These are phyloP conservation scores for Diplocarpon rosae DNA, from an alignment of 2,329 filamentous ascomycete species.

Conservation along the genomic window DNA sequence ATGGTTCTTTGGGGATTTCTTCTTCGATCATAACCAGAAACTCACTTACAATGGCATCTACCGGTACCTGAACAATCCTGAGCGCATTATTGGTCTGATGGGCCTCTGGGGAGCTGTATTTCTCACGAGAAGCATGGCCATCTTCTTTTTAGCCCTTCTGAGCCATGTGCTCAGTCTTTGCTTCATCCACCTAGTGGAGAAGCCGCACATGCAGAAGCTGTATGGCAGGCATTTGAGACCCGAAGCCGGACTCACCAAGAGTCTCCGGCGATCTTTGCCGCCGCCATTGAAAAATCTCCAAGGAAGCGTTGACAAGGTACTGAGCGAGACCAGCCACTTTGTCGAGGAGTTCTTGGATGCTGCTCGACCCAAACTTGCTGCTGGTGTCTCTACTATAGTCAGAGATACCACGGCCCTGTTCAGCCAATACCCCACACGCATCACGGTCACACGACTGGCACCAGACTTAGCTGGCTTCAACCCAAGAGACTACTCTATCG, in stretches of 20 bases:
- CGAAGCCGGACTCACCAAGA: constrained; percentile 87
- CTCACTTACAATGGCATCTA: constrained; percentile 96
- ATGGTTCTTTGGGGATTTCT: constrained; percentile 99
- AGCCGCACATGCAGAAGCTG: constrained; percentile 96
- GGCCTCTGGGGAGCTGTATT: constrained; percentile 93
- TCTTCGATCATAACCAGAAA: constrained; percentile 81
- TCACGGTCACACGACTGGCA: constrained; percentile 70
- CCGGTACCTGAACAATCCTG: constrained; percentile 94
- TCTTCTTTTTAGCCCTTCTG: constrained; percentile 77
- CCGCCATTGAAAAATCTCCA: constrained; percentile 74
- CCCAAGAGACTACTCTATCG: constrained; percentile 67
- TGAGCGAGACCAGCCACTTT: constrained; percentile 78
- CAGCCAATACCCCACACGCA: constrained; percentile 76
- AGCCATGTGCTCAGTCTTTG: constrained; percentile 76
- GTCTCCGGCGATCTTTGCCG: constrained; percentile 76
- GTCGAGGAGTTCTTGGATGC: constrained; percentile 84
- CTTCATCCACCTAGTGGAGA: constrained; percentile 89
- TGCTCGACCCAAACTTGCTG: constrained; percentile 74
- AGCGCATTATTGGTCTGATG: constrained; percentile 83
- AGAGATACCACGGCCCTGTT: constrained; percentile 81
- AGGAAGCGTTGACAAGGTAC: constrained; percentile 74
- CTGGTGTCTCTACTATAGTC: constrained; percentile 77
- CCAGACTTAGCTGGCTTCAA: constrained; percentile 73
- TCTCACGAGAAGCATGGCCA: constrained; percentile 78
- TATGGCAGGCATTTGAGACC: constrained; percentile 76